These are phyloP conservation scores for Calcarisporium arbuscula DNA, from an alignment of 2,329 filamentous ascomycete species.

Conservation along the genomic window DNA sequence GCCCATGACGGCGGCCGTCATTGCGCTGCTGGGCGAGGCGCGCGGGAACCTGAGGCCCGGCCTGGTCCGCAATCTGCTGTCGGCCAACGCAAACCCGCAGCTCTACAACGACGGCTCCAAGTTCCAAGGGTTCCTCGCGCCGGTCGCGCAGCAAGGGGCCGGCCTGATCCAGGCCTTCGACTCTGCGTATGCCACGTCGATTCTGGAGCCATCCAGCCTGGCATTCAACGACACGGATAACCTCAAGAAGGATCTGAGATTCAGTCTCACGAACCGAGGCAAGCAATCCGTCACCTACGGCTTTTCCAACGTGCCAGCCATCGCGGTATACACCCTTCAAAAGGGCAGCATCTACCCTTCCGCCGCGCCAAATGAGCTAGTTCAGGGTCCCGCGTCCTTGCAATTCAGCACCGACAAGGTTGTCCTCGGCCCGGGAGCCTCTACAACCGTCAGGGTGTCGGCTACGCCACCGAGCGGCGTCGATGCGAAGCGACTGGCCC, in stretches of 20 bases:
- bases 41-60: conserved; percentile 36
- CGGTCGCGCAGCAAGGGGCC: conserved; percentile 50
- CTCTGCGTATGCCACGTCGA: conserved; percentile 43
- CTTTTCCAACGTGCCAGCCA: conserved; percentile 38
- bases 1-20: conserved; percentile 33
- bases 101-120: conserved; percentile 32
- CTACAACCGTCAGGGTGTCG: conserved; percentile 7
- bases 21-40: conserved; percentile 33
- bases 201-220: conserved; percentile 45
- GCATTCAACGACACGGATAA: conserved; percentile 55
- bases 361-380: conserved; percentile 33
- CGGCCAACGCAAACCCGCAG: conserved; percentile 31
- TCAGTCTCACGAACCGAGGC: conserved; percentile 49
- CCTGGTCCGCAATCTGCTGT: conserved; percentile 36
- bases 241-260: conserved; percentile 36
- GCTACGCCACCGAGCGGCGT: conserved; percentile 5
- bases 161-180: conserved; percentile 41
- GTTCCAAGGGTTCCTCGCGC: conserved; percentile 31
- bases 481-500: conserved; percentile 7
- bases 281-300: conserved; percentile 40
- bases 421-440: neutral
- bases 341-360: conserved; percentile 24
- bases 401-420: neutral
- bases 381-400: conserved; percentile 27
- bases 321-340: conserved; percentile 42